Base-by-base conservation (phyloP, 306 rosid genomes). In the Senna tora region DNA sequence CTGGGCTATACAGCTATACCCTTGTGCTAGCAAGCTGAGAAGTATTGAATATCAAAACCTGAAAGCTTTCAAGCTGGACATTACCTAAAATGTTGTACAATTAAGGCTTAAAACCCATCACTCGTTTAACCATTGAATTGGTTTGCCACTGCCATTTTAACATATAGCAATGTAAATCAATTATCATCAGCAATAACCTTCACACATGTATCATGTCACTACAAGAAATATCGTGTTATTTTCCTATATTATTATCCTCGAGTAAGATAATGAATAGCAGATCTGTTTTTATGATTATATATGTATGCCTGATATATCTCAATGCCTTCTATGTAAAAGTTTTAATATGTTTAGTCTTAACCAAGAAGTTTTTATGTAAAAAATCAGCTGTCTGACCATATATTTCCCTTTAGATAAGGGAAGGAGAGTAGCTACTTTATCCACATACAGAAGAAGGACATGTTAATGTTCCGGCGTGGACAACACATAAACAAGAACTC, bases 31-130 rank as follows among this genome's bases (percentile, higher is more conserved):
- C 55, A 50, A 45, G 21, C 32, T 30, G 16, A 52, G 22, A 50
- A 73, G 53, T 32, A 72, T 34, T 61, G 51, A 74, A 64, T 2
- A 34, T 47, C 69, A 69, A 45, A 10, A 47, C 22, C 52, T 47
- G 46, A 13, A 47, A 68, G 45, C 32, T 63, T 45, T 10, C 33
- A 6, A 17, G 21, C 52, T 19, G 19, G 46, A 63, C 74, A 62
- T 3, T 2, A n/a, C 15, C 38, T 11, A 58, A 39, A 59, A 33
- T 33, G 14, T 2, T 5, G 10, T 19, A 62, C 33, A 7, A 9
- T 3, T 19, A 39, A 39, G 33, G 7, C 17, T 39, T 19, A 19
- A 9, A 10, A 5, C 68, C 5, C 68, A 62, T 42, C 43, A 12
- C 17, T n/a, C 15, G 21, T 20, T 10, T 49, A 67, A 50, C 6